phyloP scores from a whole-genome alignment of 352 stramenopile genomes.

The Phytophthora multivora region DNA sequence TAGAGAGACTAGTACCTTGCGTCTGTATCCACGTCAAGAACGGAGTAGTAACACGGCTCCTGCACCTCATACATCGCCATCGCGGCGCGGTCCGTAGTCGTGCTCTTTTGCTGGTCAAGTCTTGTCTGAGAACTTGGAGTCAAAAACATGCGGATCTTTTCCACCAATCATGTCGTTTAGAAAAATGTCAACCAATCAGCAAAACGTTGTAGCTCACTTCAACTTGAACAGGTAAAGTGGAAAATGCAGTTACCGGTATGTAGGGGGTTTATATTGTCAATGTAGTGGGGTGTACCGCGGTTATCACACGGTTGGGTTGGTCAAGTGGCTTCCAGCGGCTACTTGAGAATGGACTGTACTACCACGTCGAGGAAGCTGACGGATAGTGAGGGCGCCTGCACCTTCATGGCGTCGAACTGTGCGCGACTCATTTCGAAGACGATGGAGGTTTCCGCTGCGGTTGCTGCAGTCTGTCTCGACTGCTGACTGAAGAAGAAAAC shows the following conservation, averaged over 20 bases:
- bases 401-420: constrained; percentile 66
- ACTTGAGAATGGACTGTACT: constrained; percentile 68
- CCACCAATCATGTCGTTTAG: not conserved
- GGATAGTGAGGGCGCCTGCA: constrained; percentile 53
- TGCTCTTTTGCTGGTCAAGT: constrained; percentile 4
- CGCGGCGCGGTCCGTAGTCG: constrained; percentile 1
- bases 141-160: constrained; percentile 11
- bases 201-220: not conserved
- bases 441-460: constrained; percentile 44
- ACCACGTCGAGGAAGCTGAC: constrained; percentile 75
- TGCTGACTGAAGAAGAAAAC: constrained; percentile 80
- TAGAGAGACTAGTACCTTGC: constrained; percentile 44
- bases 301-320: constrained; percentile 1
- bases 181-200: not conserved
- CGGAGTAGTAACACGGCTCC: constrained; percentile 69
- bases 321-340: constrained; percentile 13
- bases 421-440: constrained; percentile 67
- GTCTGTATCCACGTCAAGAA: constrained; percentile 63
- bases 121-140: constrained; percentile 8
- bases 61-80: constrained; percentile 51
- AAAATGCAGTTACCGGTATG: too few relatives aligned
- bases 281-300: constrained; percentile 2
- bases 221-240: not conserved
- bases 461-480: constrained; percentile 50
- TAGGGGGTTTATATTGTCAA: constrained; percentile 7